Conservation (phyloP, 2,329 filamentous ascomycete genomes). For the Graphium sp. region DNA sequence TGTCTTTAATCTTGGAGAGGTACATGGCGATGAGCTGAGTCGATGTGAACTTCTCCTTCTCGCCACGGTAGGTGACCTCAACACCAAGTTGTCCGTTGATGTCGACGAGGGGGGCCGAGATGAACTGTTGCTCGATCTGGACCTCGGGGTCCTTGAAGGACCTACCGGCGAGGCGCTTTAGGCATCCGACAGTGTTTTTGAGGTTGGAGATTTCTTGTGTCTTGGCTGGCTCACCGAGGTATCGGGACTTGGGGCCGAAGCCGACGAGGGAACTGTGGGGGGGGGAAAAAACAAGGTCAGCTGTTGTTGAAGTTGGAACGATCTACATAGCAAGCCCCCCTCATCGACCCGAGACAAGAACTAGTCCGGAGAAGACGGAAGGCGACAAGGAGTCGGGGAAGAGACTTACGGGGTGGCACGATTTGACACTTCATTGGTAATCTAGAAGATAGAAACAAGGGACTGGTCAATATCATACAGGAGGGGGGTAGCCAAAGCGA, state of each 20-base stretch:
- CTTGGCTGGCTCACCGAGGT: slow-evolving; percentile 89
- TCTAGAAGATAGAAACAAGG: too few species aligned
- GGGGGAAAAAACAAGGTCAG: slow-evolving; percentile 4
- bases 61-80: slow-evolving; percentile 81
- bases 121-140: slow-evolving; percentile 79
- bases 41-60: slow-evolving; percentile 91
- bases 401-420: slow-evolving; percentile 85
- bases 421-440: slow-evolving; percentile 98
- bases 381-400: slow-evolving; percentile 1
- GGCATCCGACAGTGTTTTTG: slow-evolving; percentile 89
- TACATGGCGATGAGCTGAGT: slow-evolving; percentile 93
- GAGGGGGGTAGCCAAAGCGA: slow-evolving; percentile 3
- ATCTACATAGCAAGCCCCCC: too few species aligned
- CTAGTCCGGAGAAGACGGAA: slow-evolving; percentile 6
- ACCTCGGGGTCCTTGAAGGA: slow-evolving; percentile 80
- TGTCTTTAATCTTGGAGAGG: slow-evolving; percentile 85
- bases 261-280: slow-evolving; percentile 66
- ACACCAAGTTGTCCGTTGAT: slow-evolving; percentile 88
- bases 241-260: slow-evolving; percentile 86
- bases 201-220: slow-evolving; percentile 98
- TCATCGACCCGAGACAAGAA: too few species aligned
- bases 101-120: slow-evolving; percentile 74
- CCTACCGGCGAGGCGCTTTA: slow-evolving; percentile 87
- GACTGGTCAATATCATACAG: slow-evolving; percentile 2
- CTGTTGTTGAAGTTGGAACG: too few species aligned